Evolutionary conservation across 1,139 yeast species (phyloP).

Genomic region (Nakaseomyces sp.): DNA sequence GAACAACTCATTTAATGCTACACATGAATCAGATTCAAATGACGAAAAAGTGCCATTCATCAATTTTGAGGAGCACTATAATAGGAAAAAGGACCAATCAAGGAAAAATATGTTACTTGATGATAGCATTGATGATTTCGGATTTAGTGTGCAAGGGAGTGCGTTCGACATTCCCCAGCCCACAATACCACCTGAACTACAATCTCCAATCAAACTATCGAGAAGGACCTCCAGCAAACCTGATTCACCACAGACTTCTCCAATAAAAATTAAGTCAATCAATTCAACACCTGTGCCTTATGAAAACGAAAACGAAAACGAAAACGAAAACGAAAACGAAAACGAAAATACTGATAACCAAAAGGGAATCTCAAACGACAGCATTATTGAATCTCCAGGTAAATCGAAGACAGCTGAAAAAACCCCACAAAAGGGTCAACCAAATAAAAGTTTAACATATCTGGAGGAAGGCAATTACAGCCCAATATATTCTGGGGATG

Average conservation of each 20-base stretch:
- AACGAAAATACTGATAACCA: too few relatives aligned
- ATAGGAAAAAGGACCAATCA: conserved; percentile 14
- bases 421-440: background rate
- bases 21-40: conserved; percentile 1
- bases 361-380: too few relatives aligned
- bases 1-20: conserved; percentile 9
- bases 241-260: background rate
- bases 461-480: background rate
- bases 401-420: too few relatives aligned
- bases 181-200: conserved; percentile 4
- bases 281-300: background rate
- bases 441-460: background rate
- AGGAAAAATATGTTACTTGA: conserved; percentile 24
- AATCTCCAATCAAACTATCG: background rate
- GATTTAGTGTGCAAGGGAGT: conserved; percentile 27
- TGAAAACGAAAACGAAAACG: background rate
- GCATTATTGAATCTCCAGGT: too few relatives aligned
- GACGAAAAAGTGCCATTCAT: conserved; percentile 16
- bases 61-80: conserved; percentile 19
- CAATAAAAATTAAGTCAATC: background rate
- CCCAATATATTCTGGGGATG: background rate
- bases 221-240: background rate
- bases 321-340: too few relatives aligned
- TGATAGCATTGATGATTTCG: conserved; percentile 28
- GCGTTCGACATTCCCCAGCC: conserved; percentile 22